phyloP scores from a whole-genome alignment of 768 basidiomycete genomes.

The Candolleomyces eurysporus region DNA sequence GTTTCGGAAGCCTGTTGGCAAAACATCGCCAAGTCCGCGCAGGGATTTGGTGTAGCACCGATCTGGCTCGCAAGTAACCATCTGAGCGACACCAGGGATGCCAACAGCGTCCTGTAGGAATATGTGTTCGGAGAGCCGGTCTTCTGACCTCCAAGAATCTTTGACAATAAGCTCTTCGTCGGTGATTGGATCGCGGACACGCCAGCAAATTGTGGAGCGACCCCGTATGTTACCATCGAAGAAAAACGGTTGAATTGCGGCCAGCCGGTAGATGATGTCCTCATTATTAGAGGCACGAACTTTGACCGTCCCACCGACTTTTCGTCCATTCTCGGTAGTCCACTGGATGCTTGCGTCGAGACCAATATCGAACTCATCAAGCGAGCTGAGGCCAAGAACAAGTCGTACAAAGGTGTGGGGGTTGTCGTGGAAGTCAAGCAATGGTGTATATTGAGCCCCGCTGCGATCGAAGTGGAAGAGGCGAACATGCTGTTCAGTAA shows the following conservation, averaged over 20 bases:
- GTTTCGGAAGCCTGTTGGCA: neutral
- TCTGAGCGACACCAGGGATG: neutral
- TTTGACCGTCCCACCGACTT: neutral
- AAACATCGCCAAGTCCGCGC: too few species aligned
- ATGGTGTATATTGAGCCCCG: neutral
- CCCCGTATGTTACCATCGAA: neutral
- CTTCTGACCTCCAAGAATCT: neutral
- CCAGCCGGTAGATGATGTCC: neutral
- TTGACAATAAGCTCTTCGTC: neutral
- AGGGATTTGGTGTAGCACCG: neutral
- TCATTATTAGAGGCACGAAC: neutral
- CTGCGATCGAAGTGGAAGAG: constrained; percentile 6
- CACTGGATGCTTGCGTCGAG: neutral
- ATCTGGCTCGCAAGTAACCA: neutral
- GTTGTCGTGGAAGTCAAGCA: neutral
- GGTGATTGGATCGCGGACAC: neutral
- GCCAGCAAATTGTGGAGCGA: neutral
- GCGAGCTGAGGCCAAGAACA: constrained; percentile 2
- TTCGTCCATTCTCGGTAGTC: neutral
- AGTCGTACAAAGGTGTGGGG: neutral
- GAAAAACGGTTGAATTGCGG: neutral
- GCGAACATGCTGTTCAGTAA: neutral
- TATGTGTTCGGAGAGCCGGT: neutral
- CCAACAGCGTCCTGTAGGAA: neutral
- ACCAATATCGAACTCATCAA: neutral